Conservation (phyloP, 1,139 yeast genomes). For the Magnusiomyces starmeri region DNA sequence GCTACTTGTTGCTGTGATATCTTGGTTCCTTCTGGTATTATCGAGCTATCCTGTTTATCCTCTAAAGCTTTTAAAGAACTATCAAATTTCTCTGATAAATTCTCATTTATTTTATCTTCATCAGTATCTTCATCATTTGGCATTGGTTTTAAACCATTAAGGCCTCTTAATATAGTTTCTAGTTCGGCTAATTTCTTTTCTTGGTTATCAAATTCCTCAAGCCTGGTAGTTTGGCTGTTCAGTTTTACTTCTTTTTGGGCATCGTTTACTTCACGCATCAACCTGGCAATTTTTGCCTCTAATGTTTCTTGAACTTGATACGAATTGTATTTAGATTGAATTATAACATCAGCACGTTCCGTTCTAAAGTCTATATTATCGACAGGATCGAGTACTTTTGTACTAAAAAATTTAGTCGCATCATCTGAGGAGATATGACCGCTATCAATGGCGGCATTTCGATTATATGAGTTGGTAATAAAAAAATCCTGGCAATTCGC, state of each 20-base stretch:
- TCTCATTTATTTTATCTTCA: background rate
- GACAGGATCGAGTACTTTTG: conserved; percentile 4
- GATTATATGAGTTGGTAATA: background rate
- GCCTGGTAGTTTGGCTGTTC: background rate
- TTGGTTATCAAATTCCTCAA: background rate
- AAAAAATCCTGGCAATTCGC: no score
- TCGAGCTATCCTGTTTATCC: background rate
- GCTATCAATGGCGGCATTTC: conserved; percentile 12
- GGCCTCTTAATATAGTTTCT: background rate
- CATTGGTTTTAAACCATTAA: background rate
- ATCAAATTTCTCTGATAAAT: background rate
- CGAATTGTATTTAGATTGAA: conserved; percentile 4
- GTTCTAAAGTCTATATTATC: conserved; percentile 5
- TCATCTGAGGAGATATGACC: background rate
- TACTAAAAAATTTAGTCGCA: conserved; percentile 10
- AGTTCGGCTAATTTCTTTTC: background rate
- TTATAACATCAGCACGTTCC: background rate
- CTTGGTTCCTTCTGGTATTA: background rate
- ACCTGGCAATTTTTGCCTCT: conserved; percentile 12
- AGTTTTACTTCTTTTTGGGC: conserved; percentile 5
- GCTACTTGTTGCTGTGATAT: background rate
- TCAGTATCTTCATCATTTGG: background rate
- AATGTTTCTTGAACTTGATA: conserved; percentile 10
- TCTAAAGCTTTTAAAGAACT: background rate
- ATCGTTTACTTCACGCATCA: conserved; percentile 10